Conservation (phyloP, 139 green algal species). For the Axilococcus clingmanii region DNA sequence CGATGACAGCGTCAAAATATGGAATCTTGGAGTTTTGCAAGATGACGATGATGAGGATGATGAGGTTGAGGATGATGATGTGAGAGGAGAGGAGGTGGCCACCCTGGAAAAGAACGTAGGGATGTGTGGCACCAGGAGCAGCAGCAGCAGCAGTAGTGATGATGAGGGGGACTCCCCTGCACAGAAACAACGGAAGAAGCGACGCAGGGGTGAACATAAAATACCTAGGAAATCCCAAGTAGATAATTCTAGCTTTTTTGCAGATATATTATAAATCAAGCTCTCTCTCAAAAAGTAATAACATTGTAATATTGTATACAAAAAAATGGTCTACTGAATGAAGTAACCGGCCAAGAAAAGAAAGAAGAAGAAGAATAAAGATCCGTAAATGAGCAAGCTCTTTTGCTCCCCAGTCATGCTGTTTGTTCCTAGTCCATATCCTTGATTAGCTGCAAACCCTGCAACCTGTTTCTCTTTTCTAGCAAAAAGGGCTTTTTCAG, state of each 20-base stretch:
- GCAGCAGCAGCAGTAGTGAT: too few species aligned
- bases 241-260: slow-evolving; percentile 21
- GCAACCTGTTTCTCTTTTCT: slow-evolving; percentile 61
- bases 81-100: slow-evolving; percentile 7
- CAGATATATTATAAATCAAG: slow-evolving; percentile 13
- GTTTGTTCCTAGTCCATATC: slow-evolving; percentile 87
- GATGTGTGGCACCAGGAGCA: not conserved
- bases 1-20: slow-evolving; percentile 70
- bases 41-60: slow-evolving; percentile 42
- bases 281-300: not conserved
- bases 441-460: slow-evolving; percentile 86
- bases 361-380: slow-evolving; percentile 66
- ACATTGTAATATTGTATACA: slow-evolving; percentile 1
- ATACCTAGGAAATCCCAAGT: slow-evolving; percentile 17
- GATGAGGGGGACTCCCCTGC: too few species aligned
- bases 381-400: slow-evolving; percentile 80
- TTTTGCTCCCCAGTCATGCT: slow-evolving; percentile 84
- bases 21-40: slow-evolving; percentile 51
- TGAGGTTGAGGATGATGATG: slow-evolving; percentile 10
- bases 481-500: slow-evolving; percentile 65
- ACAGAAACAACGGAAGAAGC: slow-evolving; percentile 1
- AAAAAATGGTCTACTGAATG: slow-evolving; percentile 54
- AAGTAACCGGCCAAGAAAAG: slow-evolving; percentile 87
- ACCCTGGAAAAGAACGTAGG: not conserved
- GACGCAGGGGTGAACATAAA: slow-evolving; percentile 10